Percentiles rank a stretch among this genome's conserved stretches.
Evolutionary conservation across 108 stramenopile species (phyloP).

Genomic region (Seminavis robusta): DNA sequence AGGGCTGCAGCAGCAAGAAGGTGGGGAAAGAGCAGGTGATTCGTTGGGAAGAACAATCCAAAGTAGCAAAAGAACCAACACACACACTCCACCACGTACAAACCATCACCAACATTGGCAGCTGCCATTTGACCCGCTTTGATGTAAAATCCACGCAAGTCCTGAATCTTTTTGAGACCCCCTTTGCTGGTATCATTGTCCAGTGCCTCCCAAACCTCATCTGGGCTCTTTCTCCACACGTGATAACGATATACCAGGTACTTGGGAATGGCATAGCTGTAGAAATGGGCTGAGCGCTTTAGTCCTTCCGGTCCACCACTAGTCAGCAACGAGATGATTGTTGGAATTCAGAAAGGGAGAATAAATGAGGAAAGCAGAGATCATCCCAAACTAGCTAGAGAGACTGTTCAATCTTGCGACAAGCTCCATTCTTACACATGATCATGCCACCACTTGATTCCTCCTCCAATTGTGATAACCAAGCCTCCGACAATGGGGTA

Average conservation of each 20-base stretch:
- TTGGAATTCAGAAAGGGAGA: neutral
- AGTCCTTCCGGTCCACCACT: conserved; percentile 48
- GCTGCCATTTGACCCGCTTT: conserved; percentile 84
- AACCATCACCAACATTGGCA: conserved; percentile 81
- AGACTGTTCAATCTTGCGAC: conserved; percentile 49
- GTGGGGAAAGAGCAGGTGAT: conserved; percentile 61
- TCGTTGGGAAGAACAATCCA: conserved; percentile 65
- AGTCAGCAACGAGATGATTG: neutral
- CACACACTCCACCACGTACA: too few species aligned
- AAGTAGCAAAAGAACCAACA: too few species aligned
- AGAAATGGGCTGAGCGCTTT: conserved; percentile 45
- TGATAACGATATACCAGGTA: conserved; percentile 61
- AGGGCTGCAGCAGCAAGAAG: conserved; percentile 67
- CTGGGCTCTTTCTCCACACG: conserved; percentile 46
- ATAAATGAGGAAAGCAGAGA: neutral
- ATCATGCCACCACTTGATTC: conserved; percentile 49
- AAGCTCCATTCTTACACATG: conserved; percentile 59
- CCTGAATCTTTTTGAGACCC: conserved; percentile 70
- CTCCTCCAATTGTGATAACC: conserved; percentile 29
- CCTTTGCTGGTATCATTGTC: conserved; percentile 46
- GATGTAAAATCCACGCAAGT: conserved; percentile 81
- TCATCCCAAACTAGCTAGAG: conserved; percentile 34
- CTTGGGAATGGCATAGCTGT: conserved; percentile 59
- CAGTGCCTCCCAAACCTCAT: conserved; percentile 65
- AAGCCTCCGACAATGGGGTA: conserved; percentile 30